Conservation (phyloP, 169 alveolate species). For the Eimeria tenella region DNA sequence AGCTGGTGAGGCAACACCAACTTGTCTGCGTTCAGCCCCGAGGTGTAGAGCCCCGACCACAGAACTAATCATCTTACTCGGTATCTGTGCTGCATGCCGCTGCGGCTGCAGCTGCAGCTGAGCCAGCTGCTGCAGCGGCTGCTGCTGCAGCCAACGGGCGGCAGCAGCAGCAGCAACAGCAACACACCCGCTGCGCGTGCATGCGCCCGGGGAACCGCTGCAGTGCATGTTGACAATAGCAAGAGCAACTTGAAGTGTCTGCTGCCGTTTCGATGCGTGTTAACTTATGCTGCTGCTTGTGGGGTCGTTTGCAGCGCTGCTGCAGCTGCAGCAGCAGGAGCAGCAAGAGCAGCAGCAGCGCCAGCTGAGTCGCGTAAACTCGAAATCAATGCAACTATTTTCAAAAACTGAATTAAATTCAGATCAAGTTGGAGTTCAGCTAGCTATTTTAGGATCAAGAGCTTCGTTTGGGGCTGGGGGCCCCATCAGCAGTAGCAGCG, state of each 20-base stretch:
- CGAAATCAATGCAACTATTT: not conserved
- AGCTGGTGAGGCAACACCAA: not conserved
- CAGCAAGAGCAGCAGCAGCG: not conserved
- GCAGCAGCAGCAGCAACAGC: conserved; percentile 29
- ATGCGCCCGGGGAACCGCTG: conserved; percentile 46
- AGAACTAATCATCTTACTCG: not conserved
- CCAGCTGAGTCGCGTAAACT: not conserved
- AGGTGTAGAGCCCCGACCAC: too few species aligned
- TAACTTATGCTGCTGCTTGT: not conserved
- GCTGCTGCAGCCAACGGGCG: not conserved
- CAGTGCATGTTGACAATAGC: conserved; percentile 35
- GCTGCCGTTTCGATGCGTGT: not conserved
- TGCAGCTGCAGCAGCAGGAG: conserved; percentile 2
- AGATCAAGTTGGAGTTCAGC: too few species aligned
- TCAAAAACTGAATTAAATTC: too few species aligned
- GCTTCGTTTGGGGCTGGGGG: too few species aligned
- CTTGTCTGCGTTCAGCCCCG: not conserved
- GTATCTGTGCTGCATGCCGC: not conserved
- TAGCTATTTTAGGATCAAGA: too few species aligned
- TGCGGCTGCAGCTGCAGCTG: not conserved
- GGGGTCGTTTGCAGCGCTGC: conserved; percentile 27
- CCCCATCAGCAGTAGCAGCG: too few species aligned
- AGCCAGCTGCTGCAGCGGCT: conserved; percentile 28
- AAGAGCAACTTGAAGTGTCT: not conserved
- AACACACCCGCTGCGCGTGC: conserved; percentile 20